Base-by-base conservation (phyloP, 2,329 filamentous ascomycete species). In the Neonectria neomacrospora region DNA sequence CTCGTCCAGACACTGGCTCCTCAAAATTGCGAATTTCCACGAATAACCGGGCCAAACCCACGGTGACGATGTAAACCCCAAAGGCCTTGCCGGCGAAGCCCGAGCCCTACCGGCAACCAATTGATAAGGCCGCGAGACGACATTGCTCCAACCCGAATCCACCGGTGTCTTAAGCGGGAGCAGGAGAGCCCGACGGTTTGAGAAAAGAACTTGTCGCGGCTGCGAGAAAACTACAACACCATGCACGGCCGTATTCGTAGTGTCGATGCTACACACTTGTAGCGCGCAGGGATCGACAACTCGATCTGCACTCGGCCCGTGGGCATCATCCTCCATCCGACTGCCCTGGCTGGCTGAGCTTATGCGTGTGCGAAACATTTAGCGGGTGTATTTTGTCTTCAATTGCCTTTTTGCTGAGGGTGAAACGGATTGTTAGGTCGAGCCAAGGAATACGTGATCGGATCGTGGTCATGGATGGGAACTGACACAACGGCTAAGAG, bases 21-120 rank as follows among this genome's bases (percentile, higher is more conserved):
- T 30, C 52, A 30, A 60, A 55, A 55, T 60, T 55, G 51, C 50
- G 20, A 55, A 55, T 57, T 52, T 56, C 22, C n/a, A 42, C 28
- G 20, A 37, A 39, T 26, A 42, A 28, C 7, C 37, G 12, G 34
- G 26, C 47, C 10, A 11, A 16, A 26, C 16, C 30, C 28, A 32
- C 28, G 14, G 14, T 42, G 20, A n/a, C 30, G 47, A 41, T 23
- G 32, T 14, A 34, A 26, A 48, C 30, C 54, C 14, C 12, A n/a
- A 28, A 14, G 16, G 10, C n/a, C 28, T 20, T 28, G 23, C 45
- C 22, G 26, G 53, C 28, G 26, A 54, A 30, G 20, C 16, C 23
- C 41, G 42, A 32, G 6, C 26, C 20, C 39, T 37, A 16, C 20
- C 28, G 10, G 16, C 12, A 7, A 28, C 28, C 41, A 30, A 32